Evolutionary conservation across 768 basidiomycete species (phyloP).

Genomic region (Galerina sulciceps): DNA sequence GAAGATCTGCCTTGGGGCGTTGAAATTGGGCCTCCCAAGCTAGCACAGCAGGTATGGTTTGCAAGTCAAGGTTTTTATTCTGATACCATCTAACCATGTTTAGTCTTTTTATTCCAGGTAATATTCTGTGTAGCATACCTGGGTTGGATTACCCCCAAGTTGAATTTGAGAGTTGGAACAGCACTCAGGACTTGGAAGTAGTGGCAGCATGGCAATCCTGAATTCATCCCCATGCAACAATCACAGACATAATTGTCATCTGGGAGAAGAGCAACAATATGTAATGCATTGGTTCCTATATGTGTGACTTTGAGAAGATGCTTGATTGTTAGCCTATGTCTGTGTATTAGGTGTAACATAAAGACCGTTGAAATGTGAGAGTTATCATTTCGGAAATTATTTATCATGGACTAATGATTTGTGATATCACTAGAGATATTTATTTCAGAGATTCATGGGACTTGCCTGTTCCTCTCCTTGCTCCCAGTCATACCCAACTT

Average conservation of each 20-base stretch:
- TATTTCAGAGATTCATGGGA: no score
- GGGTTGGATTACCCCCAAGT: constrained; percentile 24
- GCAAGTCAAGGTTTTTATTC: constrained; percentile 11
- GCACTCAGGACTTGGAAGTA: constrained; percentile 20
- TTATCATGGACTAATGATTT: constrained; percentile 11
- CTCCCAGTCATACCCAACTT: no score
- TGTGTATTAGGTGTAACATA: constrained; percentile 22
- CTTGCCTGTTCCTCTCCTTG: no score
- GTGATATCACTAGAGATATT: no score
- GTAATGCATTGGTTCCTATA: constrained; percentile 11
- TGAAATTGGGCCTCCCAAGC: not conserved
- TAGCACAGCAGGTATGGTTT: not conserved
- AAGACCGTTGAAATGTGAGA: constrained; percentile 25
- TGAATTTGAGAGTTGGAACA: constrained; percentile 23
- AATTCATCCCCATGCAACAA: constrained; percentile 30
- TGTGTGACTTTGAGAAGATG: constrained; percentile 25
- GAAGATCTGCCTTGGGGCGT: not conserved
- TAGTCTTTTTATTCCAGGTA: not conserved
- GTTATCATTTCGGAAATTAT: constrained; percentile 28
- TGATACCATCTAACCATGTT: constrained; percentile 22
- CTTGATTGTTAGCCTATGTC: constrained; percentile 14
- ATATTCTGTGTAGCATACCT: constrained; percentile 13
- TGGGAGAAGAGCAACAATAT: constrained; percentile 25
- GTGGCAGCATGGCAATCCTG: constrained; percentile 30
- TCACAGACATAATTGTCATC: constrained; percentile 28